These are phyloP conservation scores for Plantago major DNA, from an alignment of 257 asterid species.

Conservation along the genomic window DNA sequence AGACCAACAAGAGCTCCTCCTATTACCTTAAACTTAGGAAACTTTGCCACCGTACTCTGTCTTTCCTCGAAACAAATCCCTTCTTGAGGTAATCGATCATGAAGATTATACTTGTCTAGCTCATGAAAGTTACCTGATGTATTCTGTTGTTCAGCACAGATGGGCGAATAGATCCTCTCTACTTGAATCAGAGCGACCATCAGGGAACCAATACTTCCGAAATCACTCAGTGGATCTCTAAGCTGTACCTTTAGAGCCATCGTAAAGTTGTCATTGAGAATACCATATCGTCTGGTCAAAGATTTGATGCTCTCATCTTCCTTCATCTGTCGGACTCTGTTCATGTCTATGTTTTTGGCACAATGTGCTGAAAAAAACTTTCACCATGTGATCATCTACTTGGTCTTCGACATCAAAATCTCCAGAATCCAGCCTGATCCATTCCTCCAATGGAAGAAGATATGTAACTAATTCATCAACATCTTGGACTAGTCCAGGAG, in stretches of 20 bases:
- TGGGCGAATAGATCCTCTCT: slow-evolving; percentile 29
- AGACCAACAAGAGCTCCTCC: slow-evolving; percentile 61
- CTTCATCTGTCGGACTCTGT: slow-evolving; percentile 5
- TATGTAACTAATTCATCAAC: slow-evolving; percentile 38
- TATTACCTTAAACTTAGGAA: slow-evolving; percentile 44
- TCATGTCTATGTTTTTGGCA: slow-evolving; percentile 25
- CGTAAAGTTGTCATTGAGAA: slow-evolving; percentile 33
- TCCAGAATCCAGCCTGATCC: slow-evolving; percentile 48
- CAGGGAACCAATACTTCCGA: slow-evolving; percentile 59
- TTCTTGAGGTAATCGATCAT: slow-evolving; percentile 17
- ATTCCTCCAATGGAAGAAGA: slow-evolving; percentile 53
- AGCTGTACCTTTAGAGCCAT: slow-evolving; percentile 72
- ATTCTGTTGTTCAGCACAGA: slow-evolving; percentile 10
- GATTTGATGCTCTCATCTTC: slow-evolving; percentile 14
- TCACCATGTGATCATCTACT: slow-evolving; percentile 26
- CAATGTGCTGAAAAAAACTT: slow-evolving; percentile 35
- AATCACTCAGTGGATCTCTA: slow-evolving; percentile 69
- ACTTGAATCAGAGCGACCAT: slow-evolving; percentile 66
- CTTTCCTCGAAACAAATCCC: slow-evolving; percentile 21
- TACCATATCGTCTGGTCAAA: slow-evolving; percentile 19
- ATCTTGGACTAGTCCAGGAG: slow-evolving; percentile 25
- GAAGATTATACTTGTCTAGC: slow-evolving; percentile 15
- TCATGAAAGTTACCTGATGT: slow-evolving; percentile 20
- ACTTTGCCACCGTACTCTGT: neutral
- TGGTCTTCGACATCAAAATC: slow-evolving; percentile 22